A percentile compares a stretch with the other conserved stretches of the same genome.
These are phyloP conservation scores for Umbellularia californica DNA, from an alignment of 164 flowering plant species.

Conservation along the genomic window DNA sequence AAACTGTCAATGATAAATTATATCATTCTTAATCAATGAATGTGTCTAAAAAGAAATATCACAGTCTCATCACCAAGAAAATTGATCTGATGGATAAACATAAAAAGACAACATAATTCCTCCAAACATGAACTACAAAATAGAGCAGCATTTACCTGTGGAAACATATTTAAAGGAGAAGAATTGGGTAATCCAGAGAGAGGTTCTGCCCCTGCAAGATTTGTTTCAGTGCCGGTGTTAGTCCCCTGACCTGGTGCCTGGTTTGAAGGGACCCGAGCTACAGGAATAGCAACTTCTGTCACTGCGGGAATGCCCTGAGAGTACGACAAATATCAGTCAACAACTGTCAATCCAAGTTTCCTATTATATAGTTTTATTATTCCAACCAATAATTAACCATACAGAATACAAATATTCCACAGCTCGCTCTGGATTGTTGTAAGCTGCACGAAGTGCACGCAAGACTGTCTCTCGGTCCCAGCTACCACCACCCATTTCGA, in stretches of 20 bases:
- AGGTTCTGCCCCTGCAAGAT: constrained; percentile 40
- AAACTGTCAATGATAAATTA: not conserved
- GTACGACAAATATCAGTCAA: constrained; percentile 8
- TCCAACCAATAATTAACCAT: constrained; percentile 20
- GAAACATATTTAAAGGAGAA: constrained; percentile 89
- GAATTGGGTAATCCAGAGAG: constrained; percentile 78
- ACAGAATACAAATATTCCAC: constrained; percentile 94
- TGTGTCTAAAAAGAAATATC: no score
- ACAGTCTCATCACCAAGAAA: no score
- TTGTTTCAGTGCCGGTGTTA: constrained; percentile 23
- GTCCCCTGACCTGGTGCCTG: constrained; percentile 29
- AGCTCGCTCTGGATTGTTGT: constrained; percentile 96
- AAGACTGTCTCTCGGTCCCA: constrained; percentile 92
- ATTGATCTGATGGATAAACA: no score
- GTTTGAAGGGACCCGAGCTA: constrained; percentile 35
- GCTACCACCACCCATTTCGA: constrained; percentile 95
- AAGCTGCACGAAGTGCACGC: constrained; percentile 96
- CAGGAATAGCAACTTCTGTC: constrained; percentile 72
- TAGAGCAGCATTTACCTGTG: constrained; percentile 50
- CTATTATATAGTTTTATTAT: not conserved
- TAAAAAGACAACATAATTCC: no score
- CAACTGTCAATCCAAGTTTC: not conserved
- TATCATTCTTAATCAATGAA: no score
- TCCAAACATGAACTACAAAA: no score
- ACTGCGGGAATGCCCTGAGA: constrained; percentile 86